Evolutionary conservation across 805 yeast genomes (phyloP).

Genomic region (Lipomyces mesembrius): DNA sequence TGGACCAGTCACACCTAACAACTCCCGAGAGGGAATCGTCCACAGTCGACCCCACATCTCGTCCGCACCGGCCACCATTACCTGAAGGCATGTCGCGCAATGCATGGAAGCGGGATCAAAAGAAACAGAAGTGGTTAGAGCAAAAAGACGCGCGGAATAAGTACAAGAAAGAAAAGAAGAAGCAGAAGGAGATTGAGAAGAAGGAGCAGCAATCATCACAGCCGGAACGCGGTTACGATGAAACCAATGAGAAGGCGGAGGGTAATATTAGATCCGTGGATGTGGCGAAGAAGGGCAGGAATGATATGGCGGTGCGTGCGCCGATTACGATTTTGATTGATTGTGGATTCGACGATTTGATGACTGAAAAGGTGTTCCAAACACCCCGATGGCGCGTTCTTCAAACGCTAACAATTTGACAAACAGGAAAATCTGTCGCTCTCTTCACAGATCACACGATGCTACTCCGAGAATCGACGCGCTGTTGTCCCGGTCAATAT

Average conservation of each 20-base stretch:
- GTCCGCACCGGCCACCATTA: not conserved
- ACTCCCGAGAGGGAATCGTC: not conserved
- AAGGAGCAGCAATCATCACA: constrained; percentile 46
- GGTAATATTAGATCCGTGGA: constrained; percentile 38
- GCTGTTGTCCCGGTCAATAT: constrained; percentile 63
- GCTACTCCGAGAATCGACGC: constrained; percentile 77
- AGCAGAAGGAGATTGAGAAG: constrained; percentile 46
- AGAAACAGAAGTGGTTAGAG: constrained; percentile 61
- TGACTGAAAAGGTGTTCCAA: constrained; percentile 66
- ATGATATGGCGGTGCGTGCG: constrained; percentile 39
- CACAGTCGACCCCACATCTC: not conserved
- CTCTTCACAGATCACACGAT: constrained; percentile 77
- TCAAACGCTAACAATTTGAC: not conserved
- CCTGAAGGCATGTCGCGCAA: constrained; percentile 89
- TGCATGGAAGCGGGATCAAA: constrained; percentile 78
- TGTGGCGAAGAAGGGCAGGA: constrained; percentile 43
- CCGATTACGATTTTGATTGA: constrained; percentile 63
- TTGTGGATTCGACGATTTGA: constrained; percentile 87
- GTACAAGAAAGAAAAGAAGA: constrained; percentile 55
- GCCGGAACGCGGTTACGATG: constrained; percentile 43
- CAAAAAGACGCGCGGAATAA: constrained; percentile 58
- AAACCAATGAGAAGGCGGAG: constrained; percentile 46
- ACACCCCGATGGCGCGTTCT: not conserved
- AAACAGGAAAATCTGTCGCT: constrained; percentile 58
- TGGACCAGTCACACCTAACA: not conserved